Conservation (phyloP, 805 yeast genomes). For the Wickerhamiella nectarea region DNA sequence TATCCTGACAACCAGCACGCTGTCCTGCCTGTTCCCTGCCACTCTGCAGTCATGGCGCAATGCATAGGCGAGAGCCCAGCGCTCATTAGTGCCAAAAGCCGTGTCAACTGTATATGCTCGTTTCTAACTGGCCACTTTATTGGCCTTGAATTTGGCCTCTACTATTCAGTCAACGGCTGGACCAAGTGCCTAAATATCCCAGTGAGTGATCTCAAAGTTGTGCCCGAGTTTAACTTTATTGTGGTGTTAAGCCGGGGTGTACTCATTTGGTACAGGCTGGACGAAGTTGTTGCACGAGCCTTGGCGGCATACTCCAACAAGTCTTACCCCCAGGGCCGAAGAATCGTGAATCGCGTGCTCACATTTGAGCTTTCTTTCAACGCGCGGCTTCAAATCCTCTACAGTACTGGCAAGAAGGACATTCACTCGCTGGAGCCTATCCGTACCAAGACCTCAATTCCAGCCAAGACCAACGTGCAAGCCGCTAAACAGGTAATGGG, state of each 20-base stretch:
- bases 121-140: constrained; percentile 32
- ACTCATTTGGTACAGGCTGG: constrained; percentile 49
- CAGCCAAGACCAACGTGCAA: constrained; percentile 8
- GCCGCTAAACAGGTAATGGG: constrained; percentile 1
- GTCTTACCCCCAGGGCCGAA: constrained; percentile 30
- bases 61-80: constrained; percentile 19
- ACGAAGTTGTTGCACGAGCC: constrained; percentile 35
- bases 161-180: constrained; percentile 40
- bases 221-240: constrained; percentile 42
- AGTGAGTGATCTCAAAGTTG: constrained; percentile 47
- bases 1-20: constrained; percentile 44
- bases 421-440: constrained; percentile 53
- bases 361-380: neutral
- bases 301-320: constrained; percentile 10
- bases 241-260: constrained; percentile 45
- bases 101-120: constrained; percentile 32
- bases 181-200: constrained; percentile 39
- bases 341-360: neutral
- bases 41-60: constrained; percentile 25
- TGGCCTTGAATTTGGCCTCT: constrained; percentile 55
- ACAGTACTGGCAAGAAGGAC: constrained; percentile 40
- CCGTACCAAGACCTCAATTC: constrained; percentile 24
- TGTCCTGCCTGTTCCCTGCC: constrained; percentile 22
- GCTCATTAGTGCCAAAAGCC: constrained; percentile 23
- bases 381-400: constrained; percentile 36